Conservation (phyloP, 1,139 yeast species). For the Waltiozyma sp. region DNA sequence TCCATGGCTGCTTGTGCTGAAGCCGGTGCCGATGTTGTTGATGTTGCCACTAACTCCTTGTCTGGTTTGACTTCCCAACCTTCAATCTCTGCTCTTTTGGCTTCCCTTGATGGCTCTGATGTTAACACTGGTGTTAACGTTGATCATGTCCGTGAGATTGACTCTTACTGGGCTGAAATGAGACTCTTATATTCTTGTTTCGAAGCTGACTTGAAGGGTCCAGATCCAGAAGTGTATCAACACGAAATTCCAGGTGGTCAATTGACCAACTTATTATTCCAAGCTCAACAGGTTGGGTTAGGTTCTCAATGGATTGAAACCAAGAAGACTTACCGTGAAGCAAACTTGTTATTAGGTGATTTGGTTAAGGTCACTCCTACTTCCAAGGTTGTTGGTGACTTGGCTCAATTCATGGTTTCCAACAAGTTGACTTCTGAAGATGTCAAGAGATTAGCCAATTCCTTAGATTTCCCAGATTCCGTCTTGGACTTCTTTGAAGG, state of each 20-base stretch:
- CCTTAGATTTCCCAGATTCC: slow-evolving; percentile 96
- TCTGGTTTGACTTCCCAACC: slow-evolving; percentile 99
- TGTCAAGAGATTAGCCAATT: slow-evolving; percentile 74
- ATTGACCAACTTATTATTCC: slow-evolving; percentile 93
- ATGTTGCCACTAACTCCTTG: slow-evolving; percentile 94
- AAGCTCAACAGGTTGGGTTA: slow-evolving; percentile 96
- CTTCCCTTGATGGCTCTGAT: slow-evolving; percentile 75
- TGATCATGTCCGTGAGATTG: slow-evolving; percentile 66
- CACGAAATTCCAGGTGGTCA: slow-evolving; percentile 99
- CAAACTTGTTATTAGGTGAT: slow-evolving; percentile 86
- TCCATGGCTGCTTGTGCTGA: slow-evolving; percentile 89
- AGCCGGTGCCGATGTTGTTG: slow-evolving; percentile 98
- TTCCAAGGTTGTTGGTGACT: slow-evolving; percentile 96
- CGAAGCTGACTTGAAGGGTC: slow-evolving; percentile 97
- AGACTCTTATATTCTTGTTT: slow-evolving; percentile 91
- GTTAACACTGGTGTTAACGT: slow-evolving; percentile 64
- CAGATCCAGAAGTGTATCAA: slow-evolving; percentile 96
- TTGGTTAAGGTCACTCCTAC: slow-evolving; percentile 98
- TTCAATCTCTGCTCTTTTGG: slow-evolving; percentile 82
- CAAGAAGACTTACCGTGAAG: slow-evolving; percentile 83
- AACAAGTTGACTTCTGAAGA: slow-evolving; percentile 82
- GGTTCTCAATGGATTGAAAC: slow-evolving; percentile 96
- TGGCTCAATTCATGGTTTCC: slow-evolving; percentile 97
- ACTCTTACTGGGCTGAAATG: slow-evolving; percentile 98
- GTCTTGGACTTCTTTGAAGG: slow-evolving; percentile 98